A percentile compares a stretch with the other conserved stretches of the same genome.
Evolutionary conservation across 2,329 filamentous ascomycete genomes (phyloP).

Genomic region (Aureobasidium sp.): DNA sequence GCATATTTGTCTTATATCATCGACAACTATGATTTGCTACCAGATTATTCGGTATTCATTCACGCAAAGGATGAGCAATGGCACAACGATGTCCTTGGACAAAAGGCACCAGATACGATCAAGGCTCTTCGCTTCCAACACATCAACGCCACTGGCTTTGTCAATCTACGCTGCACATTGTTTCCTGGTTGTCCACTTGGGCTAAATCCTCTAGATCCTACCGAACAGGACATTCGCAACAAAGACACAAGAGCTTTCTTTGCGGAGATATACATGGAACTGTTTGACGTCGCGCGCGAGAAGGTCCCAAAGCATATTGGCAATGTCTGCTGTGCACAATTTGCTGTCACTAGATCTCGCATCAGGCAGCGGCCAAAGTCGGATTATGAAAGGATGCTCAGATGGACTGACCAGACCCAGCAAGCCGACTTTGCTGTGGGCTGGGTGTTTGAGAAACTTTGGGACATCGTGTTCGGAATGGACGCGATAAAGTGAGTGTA

Average conservation of each 20-base stretch:
- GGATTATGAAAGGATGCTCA: neutral
- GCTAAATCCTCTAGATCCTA: neutral
- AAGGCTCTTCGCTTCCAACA: conserved; percentile 1
- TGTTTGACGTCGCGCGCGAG: neutral
- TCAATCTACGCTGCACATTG: neutral
- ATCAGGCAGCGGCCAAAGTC: neutral
- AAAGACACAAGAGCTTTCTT: neutral
- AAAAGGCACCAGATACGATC: neutral
- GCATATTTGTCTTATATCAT: neutral
- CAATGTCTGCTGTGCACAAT: neutral
- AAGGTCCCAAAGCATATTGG: neutral
- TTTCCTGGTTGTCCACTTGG: neutral
- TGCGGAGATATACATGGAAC: neutral
- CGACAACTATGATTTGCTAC: neutral
- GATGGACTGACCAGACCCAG: neutral
- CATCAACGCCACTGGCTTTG: neutral
- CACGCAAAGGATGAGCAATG: neutral
- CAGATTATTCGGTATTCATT: neutral
- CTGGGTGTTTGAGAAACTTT: neutral
- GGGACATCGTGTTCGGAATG: neutral
- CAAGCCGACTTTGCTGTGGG: neutral
- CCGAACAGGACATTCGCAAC: neutral
- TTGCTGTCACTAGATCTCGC: neutral
- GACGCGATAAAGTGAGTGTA: neutral
- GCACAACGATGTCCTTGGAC: neutral